Percentiles rank a stretch among this genome's conserved stretches.
phyloP scores from a whole-genome alignment of 441 rosid genomes.

The Hura crepitans region DNA sequence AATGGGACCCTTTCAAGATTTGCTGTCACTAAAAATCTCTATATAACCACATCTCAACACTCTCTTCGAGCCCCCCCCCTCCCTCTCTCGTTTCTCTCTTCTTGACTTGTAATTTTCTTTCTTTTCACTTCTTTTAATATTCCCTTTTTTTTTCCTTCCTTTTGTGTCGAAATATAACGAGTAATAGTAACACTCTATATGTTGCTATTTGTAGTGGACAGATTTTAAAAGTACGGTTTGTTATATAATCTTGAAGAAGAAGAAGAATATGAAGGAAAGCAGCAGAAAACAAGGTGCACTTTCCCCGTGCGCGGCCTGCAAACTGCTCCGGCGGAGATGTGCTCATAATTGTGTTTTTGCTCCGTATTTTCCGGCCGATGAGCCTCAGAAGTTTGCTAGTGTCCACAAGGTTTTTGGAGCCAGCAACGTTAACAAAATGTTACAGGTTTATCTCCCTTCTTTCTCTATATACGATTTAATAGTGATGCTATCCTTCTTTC shows the following conservation, averaged over 20 bases:
- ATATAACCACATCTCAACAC: slow-evolving; percentile 37
- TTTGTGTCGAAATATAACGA: not conserved
- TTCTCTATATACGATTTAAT: not conserved
- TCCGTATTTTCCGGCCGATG: slow-evolving; percentile 82
- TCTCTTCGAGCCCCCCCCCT: slow-evolving; percentile 20
- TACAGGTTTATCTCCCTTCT: slow-evolving; percentile 50
- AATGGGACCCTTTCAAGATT: slow-evolving; percentile 53
- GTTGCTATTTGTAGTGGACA: slow-evolving; percentile 1
- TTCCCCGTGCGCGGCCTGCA: slow-evolving; percentile 89
- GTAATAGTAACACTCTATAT: not conserved
- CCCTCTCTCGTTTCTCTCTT: not conserved
- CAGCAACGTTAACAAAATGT: slow-evolving; percentile 84
- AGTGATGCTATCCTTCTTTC: not conserved
- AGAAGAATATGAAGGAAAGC: slow-evolving; percentile 37
- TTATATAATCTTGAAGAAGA: not conserved
- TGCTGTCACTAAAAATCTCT: slow-evolving; percentile 39
- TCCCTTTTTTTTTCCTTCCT: not conserved
- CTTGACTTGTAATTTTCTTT: not conserved
- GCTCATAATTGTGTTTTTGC: slow-evolving; percentile 73
- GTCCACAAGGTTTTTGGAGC: slow-evolving; percentile 91
- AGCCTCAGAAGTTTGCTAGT: slow-evolving; percentile 80
- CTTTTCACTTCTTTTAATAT: not conserved
- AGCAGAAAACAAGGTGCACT: slow-evolving; percentile 46
- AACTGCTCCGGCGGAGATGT: slow-evolving; percentile 82
- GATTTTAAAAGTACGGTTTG: not conserved